A percentile compares a stretch with the other conserved stretches of the same genome.
These are phyloP conservation scores for Torulaspora delbrueckii DNA, from an alignment of 805 yeast species.

Conservation along the genomic window DNA sequence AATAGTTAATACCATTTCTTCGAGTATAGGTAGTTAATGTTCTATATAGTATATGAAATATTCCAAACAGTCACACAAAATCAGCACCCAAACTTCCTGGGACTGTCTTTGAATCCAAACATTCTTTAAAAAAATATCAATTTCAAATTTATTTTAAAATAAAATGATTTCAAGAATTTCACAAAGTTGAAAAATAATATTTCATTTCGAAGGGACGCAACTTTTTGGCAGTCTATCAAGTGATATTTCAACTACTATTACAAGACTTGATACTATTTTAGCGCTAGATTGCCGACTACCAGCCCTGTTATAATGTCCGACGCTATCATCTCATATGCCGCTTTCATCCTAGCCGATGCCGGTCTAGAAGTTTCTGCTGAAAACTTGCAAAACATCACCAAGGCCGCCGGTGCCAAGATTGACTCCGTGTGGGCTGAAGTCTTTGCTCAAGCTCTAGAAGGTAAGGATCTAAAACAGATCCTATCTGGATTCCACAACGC, in stretches of 20 bases:
- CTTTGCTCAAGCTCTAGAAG: conserved; percentile 78
- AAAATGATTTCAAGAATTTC: too few species aligned
- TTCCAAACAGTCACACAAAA: conserved; percentile 4
- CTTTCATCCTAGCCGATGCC: conserved; percentile 97
- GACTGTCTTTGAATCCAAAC: neutral
- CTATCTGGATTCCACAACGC: conserved; percentile 51
- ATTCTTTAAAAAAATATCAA: neutral
- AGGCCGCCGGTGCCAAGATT: conserved; percentile 74
- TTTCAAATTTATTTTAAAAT: neutral
- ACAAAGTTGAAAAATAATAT: too few species aligned
- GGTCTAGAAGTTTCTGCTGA: conserved; percentile 88
- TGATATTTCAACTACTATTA: neutral
- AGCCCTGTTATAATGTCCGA: conserved; percentile 59
- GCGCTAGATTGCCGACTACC: too few species aligned
- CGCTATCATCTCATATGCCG: conserved; percentile 95
- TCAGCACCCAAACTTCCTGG: neutral
- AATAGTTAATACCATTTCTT: neutral
- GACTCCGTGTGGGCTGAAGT: conserved; percentile 73
- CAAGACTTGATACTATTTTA: too few species aligned
- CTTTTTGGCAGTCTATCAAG: neutral
- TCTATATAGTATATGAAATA: neutral
- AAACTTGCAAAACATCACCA: conserved; percentile 65
- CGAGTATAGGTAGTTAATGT: too few species aligned
- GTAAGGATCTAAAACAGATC: conserved; percentile 70
- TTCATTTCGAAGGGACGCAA: neutral